These are phyloP conservation scores for Mercurialis annua DNA, from an alignment of 345 rosid genomes.

Conservation along the genomic window DNA sequence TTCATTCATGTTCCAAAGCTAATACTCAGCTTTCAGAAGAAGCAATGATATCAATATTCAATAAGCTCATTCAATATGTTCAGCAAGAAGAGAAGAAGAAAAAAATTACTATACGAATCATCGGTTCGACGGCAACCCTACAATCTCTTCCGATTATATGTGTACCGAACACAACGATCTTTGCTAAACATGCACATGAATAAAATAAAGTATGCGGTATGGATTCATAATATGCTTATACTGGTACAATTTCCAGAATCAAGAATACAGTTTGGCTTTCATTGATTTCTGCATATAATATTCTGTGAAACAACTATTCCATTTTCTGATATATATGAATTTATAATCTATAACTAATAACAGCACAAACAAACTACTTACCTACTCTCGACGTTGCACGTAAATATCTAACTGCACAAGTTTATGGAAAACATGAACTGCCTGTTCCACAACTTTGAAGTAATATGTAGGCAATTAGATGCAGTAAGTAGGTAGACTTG, in stretches of 20 bases:
- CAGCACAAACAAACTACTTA: no score
- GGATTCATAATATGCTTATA: not conserved
- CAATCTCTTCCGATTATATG: not conserved
- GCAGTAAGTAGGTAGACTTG: slow-evolving; percentile 62
- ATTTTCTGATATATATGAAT: not conserved
- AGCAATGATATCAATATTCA: no score
- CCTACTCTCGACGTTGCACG: not conserved
- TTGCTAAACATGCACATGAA: not conserved
- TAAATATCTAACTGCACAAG: not conserved
- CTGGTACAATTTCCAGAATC: not conserved
- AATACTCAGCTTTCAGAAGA: no score
- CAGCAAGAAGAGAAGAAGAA: no score
- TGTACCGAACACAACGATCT: not conserved
- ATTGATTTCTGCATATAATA: not conserved
- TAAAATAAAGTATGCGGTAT: not conserved
- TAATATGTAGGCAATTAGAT: slow-evolving; percentile 16
- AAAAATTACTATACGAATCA: no score
- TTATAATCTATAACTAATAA: not conserved
- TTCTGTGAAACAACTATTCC: not conserved
- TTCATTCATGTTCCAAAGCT: no score
- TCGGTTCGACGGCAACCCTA: not conserved
- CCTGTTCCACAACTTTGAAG: not conserved
- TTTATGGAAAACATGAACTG: not conserved
- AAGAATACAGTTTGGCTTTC: not conserved
- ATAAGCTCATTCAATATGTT: no score